These are phyloP conservation scores for Papiliotrema fonsecae DNA, from an alignment of 1,284 basidiomycete genomes.

Conservation along the genomic window DNA sequence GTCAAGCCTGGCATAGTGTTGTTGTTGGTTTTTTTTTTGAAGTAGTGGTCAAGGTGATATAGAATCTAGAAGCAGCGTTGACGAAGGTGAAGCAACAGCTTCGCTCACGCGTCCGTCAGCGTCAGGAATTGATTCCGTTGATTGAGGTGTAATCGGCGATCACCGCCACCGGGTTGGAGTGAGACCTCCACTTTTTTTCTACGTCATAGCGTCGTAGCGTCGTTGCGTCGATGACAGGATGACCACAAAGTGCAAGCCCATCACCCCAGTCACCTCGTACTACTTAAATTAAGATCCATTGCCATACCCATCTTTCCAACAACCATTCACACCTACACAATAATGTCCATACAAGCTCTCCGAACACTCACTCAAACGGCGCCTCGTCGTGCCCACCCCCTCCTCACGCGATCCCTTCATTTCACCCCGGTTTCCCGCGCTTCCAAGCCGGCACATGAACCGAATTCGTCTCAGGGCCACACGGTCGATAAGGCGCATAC, in stretches of 20 bases:
- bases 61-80: not conserved
- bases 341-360: not conserved
- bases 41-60: no score
- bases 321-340: not conserved
- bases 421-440: constrained; percentile 1
- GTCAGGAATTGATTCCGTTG: not conserved
- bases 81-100: not conserved
- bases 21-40: no score
- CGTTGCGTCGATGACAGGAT: not conserved
- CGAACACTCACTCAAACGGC: not conserved
- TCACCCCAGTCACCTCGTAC: not conserved
- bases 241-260: not conserved
- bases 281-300: not conserved
- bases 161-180: not conserved
- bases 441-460: constrained; percentile 4
- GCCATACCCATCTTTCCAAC: not conserved
- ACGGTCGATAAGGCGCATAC: constrained; percentile 23
- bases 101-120: not conserved
- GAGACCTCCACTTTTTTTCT: not conserved
- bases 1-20: constrained; percentile 44
- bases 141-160: not conserved
- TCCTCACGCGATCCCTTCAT: constrained; percentile 1
- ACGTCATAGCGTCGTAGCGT: no score
- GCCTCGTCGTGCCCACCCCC: not conserved
- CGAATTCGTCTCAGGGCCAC: constrained; percentile 28